phyloP scores from a whole-genome alignment of 345 rosid genomes.

The Bruguiera gymnorhiza region DNA sequence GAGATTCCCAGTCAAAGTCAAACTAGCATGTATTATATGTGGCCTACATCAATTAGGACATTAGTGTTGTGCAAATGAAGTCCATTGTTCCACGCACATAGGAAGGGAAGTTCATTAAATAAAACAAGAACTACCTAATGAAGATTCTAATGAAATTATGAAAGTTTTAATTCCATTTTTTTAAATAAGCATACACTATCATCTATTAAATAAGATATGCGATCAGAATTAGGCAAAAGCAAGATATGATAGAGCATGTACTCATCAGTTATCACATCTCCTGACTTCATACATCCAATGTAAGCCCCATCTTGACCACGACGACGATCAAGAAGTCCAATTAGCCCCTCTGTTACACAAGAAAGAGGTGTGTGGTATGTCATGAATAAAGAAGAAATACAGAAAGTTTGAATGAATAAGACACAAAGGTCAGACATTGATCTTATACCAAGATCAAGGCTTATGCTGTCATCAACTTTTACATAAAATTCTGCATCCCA shows the following conservation, averaged over 20 bases:
- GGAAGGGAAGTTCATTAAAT: background rate
- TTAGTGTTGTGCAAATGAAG: background rate
- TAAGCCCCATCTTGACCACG: slow-evolving; percentile 75
- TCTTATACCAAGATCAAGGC: slow-evolving; percentile 75
- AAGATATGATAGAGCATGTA: slow-evolving; percentile 31
- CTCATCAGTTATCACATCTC: slow-evolving; percentile 76
- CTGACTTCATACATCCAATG: slow-evolving; percentile 98
- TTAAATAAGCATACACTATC: background rate
- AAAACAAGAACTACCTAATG: background rate
- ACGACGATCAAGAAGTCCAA: slow-evolving; percentile 62
- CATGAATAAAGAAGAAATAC: slow-evolving; percentile 6
- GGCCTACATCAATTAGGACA: no score
- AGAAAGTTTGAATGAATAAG: slow-evolving; percentile 5
- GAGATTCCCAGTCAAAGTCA: background rate
- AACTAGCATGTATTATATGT: background rate
- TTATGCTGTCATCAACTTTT: slow-evolving; percentile 77
- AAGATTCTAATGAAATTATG: background rate
- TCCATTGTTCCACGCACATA: background rate
- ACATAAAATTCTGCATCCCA: slow-evolving; percentile 97
- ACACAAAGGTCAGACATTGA: slow-evolving; percentile 15
- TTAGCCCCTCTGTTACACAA: slow-evolving; percentile 60
- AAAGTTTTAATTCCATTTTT: background rate
- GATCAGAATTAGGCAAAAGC: slow-evolving; percentile 1
- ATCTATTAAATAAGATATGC: background rate
- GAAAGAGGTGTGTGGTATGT: background rate